These are phyloP conservation scores for Betula pendula DNA, from an alignment of 306 rosid species.

Conservation along the genomic window DNA sequence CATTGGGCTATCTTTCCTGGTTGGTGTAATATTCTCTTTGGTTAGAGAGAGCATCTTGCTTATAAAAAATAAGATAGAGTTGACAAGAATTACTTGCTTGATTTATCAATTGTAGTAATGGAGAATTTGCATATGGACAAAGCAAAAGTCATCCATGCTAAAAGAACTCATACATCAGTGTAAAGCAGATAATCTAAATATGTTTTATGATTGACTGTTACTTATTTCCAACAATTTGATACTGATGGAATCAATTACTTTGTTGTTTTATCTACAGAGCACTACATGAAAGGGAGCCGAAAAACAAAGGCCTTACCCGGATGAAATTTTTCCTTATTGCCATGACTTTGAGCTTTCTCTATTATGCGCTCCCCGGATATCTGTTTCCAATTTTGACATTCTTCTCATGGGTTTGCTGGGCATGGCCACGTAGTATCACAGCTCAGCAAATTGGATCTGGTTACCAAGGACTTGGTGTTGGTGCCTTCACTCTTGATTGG, in stretches of 20 bases:
- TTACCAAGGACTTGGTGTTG: conserved; percentile 82
- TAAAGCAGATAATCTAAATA: conserved; percentile 13
- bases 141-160: conserved; percentile 22
- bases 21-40: conserved; percentile 37
- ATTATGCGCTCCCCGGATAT: conserved; percentile 91
- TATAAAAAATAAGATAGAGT: conserved; percentile 26
- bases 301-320: conserved; percentile 60
- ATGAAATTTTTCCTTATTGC: conserved; percentile 81
- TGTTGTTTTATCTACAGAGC: conserved; percentile 55
- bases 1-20: conserved; percentile 28
- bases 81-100: conserved; percentile 21
- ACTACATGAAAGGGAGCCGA: conserved; percentile 82
- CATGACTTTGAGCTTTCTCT: conserved; percentile 70
- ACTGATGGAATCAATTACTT: conserved; percentile 15
- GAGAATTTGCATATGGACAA: conserved; percentile 36
- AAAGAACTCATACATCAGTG: conserved; percentile 31
- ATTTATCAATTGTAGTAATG: conserved; percentile 27
- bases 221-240: conserved; percentile 1
- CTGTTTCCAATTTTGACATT: conserved; percentile 72
- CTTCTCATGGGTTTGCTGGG: conserved; percentile 99
- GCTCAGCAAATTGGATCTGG: conserved; percentile 97
- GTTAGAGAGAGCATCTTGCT: conserved; percentile 20
- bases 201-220: conserved; percentile 11
- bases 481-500: conserved; percentile 96
- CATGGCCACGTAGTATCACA: conserved; percentile 83